Evolutionary conservation across 2,329 filamentous ascomycete genomes (phyloP).

Genomic region (Akanthomyces uredinophilus): DNA sequence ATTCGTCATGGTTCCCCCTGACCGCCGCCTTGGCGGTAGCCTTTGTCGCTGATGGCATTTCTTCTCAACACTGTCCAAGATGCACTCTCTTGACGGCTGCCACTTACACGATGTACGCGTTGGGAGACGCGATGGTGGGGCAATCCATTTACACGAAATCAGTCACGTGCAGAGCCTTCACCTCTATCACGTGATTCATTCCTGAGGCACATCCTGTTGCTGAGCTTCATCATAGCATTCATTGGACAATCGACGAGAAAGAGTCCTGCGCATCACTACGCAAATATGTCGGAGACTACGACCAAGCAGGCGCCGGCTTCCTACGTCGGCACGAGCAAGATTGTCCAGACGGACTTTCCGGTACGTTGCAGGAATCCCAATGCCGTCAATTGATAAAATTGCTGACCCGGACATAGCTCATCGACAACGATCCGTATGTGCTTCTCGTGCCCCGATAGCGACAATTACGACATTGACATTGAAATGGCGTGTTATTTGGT

Average conservation of each 20-base stretch:
- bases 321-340: conserved; percentile 56
- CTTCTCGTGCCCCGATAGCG: conserved; percentile 11
- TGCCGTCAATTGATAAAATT: conserved; percentile 21
- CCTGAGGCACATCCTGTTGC: conserved; percentile 27
- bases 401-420: conserved; percentile 61
- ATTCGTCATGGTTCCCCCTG: conserved; percentile 46
- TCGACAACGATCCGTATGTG: conserved; percentile 93
- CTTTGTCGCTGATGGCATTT: conserved; percentile 21
- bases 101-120: conserved; percentile 18
- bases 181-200: conserved; percentile 24
- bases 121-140: conserved; percentile 21
- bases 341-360: conserved; percentile 76
- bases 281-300: conserved; percentile 35
- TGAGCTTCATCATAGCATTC: conserved; percentile 20
- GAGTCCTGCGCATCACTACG: conserved; percentile 24
- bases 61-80: background rate
- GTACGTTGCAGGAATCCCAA: conserved; percentile 49
- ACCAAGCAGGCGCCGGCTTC: conserved; percentile 33
- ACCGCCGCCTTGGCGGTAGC: background rate
- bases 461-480: background rate
- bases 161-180: conserved; percentile 12
- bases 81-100: background rate
- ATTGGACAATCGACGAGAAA: conserved; percentile 19
- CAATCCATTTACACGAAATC: conserved; percentile 6
- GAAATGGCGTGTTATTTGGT: background rate